phyloP scores from a whole-genome alignment of 2,329 filamentous ascomycete species.

The Ascochyta clinopodiicola region DNA sequence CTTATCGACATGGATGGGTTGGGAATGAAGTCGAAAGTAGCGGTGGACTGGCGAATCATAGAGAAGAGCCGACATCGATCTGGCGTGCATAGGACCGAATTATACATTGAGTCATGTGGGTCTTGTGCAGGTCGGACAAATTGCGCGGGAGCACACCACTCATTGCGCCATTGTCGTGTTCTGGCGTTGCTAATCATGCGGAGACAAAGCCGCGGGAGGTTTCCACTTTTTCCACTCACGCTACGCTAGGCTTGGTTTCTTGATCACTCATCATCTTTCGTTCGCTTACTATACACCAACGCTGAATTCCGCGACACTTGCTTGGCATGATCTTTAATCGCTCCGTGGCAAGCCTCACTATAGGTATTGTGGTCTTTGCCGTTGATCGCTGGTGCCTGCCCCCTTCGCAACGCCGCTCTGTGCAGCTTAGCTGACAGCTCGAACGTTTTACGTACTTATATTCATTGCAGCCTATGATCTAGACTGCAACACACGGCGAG shows the following conservation, averaged over 20 bases:
- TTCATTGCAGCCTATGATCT: not conserved
- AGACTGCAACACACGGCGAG: not conserved
- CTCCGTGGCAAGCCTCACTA: too few species aligned
- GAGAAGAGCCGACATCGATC: not conserved
- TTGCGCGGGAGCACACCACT: constrained; percentile 2
- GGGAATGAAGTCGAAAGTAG: not conserved
- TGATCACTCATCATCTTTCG: not conserved
- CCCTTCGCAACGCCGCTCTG: too few species aligned
- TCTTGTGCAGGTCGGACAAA: not conserved
- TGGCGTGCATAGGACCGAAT: not conserved
- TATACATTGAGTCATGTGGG: not conserved
- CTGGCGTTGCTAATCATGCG: constrained; percentile 2
- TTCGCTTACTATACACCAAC: not conserved
- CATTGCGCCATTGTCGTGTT: constrained; percentile 6
- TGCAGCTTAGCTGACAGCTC: not conserved
- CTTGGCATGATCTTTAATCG: not conserved
- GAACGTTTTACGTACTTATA: not conserved
- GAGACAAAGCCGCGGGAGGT: not conserved
- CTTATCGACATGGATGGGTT: not conserved
- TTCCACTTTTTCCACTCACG: not conserved
- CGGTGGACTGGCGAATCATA: constrained; percentile 1
- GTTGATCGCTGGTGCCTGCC: too few species aligned
- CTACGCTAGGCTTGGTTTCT: not conserved
- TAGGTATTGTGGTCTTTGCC: too few species aligned
- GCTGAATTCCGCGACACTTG: not conserved